Base-by-base conservation (phyloP, 75 land plant species). In the Gnetum montanum region DNA sequence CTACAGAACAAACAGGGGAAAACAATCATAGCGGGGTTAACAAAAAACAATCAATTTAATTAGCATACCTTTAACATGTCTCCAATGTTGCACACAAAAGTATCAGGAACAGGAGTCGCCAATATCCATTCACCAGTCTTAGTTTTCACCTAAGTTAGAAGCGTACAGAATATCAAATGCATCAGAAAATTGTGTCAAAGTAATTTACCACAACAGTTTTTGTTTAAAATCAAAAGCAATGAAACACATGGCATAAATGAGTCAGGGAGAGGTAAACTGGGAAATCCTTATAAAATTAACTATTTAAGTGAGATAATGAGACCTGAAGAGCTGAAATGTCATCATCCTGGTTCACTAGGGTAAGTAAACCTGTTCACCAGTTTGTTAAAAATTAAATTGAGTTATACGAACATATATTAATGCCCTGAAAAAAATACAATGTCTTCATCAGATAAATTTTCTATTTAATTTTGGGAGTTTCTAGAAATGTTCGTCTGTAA, bases 31-130 rank as follows among this genome's bases (percentile, higher is more conserved):
- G 41, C 41, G 15, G 41, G 15, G n/a, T n/a, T n/a, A n/a, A n/a
- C n/a, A 57, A 6, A 7, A 22, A 20, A 22, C 23, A 33, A 33
- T 2, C 3, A 26, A 29, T 8, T 29, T 2, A 43, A 38, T 4
- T 10, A 34, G 22, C 20, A 36, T 45, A 93, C 98, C 90, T 90
- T 82, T 1, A 93, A 66, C 98, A 93, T 93, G 67, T 93, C 98
- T 18, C 98, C 98, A 29, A 93, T 93, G 61, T 93, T 93, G 62
- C 95, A 94, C 19, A 93, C 98, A 71, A 93, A 93, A 18, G 91
- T 75, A 29, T 90, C 91, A 43, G 91, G 80, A 26, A 89, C 66
- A n/a, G 96, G 98, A 43, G 46, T 50, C 28, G 90, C 98, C 61
- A 64, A 93, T 46, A 93, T 79, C 98, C 98, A 93, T 30, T 93